A percentile compares a stretch with the other conserved stretches of the same genome.
Conservation (phyloP, 352 stramenopile species). For the Pythium periplocum region DNA sequence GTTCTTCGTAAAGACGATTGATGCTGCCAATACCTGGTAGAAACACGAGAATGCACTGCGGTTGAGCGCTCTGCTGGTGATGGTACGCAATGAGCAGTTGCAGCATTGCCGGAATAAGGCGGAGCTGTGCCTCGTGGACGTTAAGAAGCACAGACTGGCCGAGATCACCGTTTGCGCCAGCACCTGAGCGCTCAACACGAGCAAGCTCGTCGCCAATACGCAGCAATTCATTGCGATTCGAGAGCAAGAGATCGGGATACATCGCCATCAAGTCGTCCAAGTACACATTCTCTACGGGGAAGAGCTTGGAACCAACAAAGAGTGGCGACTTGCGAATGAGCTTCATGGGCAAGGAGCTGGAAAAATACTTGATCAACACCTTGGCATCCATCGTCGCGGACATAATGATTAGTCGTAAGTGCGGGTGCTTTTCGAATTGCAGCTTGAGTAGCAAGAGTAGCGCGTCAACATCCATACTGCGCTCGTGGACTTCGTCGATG, state of each 20-base stretch:
- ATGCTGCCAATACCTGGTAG: conserved; percentile 94
- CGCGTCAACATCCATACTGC: conserved; percentile 95
- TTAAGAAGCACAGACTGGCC: conserved; percentile 44
- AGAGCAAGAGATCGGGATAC: conserved; percentile 36
- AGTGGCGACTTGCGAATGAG: conserved; percentile 55
- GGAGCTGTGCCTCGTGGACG: conserved; percentile 61
- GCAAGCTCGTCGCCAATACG: conserved; percentile 38
- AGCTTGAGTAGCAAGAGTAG: conserved; percentile 90
- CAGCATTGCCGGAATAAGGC: conserved; percentile 53
- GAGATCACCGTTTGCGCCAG: conserved; percentile 38
- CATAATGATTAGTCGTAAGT: conserved; percentile 94
- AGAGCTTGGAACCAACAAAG: conserved; percentile 81
- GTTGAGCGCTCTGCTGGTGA: conserved; percentile 18
- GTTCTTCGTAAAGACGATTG: conserved; percentile 71
- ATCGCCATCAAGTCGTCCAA: conserved; percentile 38
- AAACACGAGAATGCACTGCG: conserved; percentile 94
- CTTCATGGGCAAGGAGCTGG: conserved; percentile 41
- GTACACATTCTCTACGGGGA: conserved; percentile 61
- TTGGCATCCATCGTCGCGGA: conserved; percentile 93
- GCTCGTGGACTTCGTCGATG: conserved; percentile 95
- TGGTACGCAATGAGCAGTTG: conserved; percentile 45
- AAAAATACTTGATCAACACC: conserved; percentile 88
- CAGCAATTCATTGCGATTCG: conserved; percentile 35
- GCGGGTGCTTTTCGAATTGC: conserved; percentile 46
- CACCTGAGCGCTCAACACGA: conserved; percentile 17